Evolutionary conservation across 176 grass and related monocot species (phyloP).

Genomic region (Typha latifolia): DNA sequence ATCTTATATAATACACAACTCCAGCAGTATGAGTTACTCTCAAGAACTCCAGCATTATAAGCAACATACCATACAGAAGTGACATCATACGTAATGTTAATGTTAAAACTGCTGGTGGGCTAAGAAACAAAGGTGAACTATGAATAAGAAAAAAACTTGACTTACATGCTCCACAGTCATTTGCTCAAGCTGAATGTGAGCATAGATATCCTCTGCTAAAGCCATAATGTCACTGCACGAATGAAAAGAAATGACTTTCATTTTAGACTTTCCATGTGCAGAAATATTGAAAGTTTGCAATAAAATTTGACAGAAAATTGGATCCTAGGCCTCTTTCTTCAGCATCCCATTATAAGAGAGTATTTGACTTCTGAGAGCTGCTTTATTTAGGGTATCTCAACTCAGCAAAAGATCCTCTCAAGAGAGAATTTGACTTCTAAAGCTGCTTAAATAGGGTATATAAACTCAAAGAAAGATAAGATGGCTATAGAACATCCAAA

Average conservation of each 20-base stretch:
- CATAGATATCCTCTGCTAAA: conserved; percentile 45
- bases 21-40: too few relatives aligned
- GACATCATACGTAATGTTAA: too few relatives aligned
- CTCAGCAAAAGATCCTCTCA: background rate
- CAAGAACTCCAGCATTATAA: too few relatives aligned
- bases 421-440: conserved; percentile 1
- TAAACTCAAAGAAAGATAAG: background rate
- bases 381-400: too few relatives aligned
- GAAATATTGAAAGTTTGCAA: background rate
- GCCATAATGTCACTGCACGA: conserved; percentile 61
- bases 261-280: background rate
- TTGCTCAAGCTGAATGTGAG: conserved; percentile 54
- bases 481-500: too few relatives aligned
- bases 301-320: background rate
- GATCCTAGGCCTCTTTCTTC: too few relatives aligned
- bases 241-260: background rate
- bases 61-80: too few relatives aligned
- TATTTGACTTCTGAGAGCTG: too few relatives aligned
- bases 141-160: conserved; percentile 6
- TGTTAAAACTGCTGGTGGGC: too few relatives aligned
- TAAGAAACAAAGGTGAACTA: background rate
- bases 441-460: background rate
- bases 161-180: conserved; percentile 41
- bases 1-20: too few relatives aligned
- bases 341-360: too few relatives aligned